Percentiles rank a stretch among this genome's conserved stretches.
phyloP scores from a whole-genome alignment of 2,329 filamentous ascomycete genomes.

The Fusarium sp. region DNA sequence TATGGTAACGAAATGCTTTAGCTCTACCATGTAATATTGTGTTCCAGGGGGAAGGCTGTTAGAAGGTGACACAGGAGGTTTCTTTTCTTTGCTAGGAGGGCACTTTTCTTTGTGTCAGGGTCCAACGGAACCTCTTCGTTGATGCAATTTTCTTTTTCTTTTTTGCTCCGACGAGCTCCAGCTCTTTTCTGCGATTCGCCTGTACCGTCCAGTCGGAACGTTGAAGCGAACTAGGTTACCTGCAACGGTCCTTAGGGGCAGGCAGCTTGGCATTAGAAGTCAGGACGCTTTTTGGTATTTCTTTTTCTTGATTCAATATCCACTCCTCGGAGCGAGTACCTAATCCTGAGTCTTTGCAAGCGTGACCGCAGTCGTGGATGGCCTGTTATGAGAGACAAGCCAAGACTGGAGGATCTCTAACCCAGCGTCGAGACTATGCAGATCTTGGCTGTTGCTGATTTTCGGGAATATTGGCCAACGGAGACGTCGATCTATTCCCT shows the following conservation, averaged over 20 bases:
- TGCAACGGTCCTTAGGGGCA: conserved; percentile 2
- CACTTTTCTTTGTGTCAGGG: neutral
- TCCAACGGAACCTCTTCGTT: neutral
- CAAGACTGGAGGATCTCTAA: conserved; percentile 9
- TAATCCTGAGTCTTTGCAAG: neutral
- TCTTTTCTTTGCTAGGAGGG: neutral
- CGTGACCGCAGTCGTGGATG: neutral
- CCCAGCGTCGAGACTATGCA: neutral
- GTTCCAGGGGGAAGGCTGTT: neutral
- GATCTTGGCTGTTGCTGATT: neutral
- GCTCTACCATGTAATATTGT: neutral
- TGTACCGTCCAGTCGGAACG: neutral
- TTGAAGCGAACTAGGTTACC: neutral
- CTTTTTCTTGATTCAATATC: conserved; percentile 9
- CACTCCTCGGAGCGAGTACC: neutral
- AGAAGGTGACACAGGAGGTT: neutral
- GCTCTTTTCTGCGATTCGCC: neutral
- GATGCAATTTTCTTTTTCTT: neutral
- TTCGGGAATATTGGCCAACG: neutral
- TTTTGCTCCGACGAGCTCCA: neutral
- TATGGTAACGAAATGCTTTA: neutral
- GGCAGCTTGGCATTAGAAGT: neutral
- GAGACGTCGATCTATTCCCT: conserved; percentile 15
- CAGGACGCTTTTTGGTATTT: neutral
- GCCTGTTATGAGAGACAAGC: neutral